These are phyloP conservation scores for Macrotyloma uniflorum DNA, from an alignment of 306 rosid genomes.

Conservation along the genomic window DNA sequence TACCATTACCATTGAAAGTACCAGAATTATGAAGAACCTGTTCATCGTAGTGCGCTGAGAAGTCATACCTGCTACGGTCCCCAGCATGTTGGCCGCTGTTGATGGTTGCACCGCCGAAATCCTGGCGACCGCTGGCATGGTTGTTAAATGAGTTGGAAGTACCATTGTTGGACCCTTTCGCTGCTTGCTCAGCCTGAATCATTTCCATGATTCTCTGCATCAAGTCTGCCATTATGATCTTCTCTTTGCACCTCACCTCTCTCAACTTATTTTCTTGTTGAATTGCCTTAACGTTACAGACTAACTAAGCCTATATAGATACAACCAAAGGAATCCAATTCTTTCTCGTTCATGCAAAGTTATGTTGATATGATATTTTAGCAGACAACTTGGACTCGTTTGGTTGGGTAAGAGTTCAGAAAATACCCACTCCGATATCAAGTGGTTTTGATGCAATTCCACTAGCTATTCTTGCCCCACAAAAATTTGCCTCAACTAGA, in stretches of 20 bases:
- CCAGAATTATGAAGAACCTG: not conserved
- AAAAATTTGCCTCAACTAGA: not conserved
- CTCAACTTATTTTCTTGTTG: not conserved
- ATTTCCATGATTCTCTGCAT: not conserved
- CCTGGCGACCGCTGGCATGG: not conserved
- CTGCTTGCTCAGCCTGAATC: not conserved
- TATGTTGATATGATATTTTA: not conserved
- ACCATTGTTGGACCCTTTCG: not conserved
- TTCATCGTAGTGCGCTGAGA: not conserved
- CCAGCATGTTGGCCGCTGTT: not conserved
- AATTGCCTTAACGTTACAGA: not conserved
- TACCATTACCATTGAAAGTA: constrained; percentile 20
- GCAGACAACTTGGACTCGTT: not conserved
- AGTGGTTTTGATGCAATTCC: not conserved
- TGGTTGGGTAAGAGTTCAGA: not conserved
- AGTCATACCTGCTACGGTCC: not conserved
- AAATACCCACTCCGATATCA: no score
- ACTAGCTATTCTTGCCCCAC: not conserved
- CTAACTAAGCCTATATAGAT: not conserved
- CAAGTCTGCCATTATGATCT: not conserved
- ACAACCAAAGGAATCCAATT: not conserved
- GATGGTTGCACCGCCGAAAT: not conserved
- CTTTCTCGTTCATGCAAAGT: not conserved
- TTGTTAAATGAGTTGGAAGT: not conserved
- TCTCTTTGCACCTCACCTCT: not conserved